Conservation (phyloP, 116 monocot species). For the Dioscorea cayenensis region DNA sequence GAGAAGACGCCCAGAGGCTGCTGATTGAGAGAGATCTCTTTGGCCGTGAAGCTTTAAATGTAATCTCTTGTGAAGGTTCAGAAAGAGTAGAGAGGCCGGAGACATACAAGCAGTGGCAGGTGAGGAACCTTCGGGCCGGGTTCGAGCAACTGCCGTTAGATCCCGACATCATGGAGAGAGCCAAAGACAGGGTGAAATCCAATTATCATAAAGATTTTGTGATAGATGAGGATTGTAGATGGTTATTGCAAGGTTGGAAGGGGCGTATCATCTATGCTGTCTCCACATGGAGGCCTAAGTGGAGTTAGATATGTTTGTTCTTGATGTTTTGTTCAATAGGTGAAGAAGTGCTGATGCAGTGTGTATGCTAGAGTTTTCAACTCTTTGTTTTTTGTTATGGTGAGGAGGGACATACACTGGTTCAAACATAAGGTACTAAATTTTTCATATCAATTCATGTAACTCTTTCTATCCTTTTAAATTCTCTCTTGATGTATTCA, state of each 20-base stretch:
- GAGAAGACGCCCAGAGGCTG: constrained; percentile 45
- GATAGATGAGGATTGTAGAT: constrained; percentile 48
- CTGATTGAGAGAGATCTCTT: constrained; percentile 61
- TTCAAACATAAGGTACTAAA: no score
- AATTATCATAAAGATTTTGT: constrained; percentile 62
- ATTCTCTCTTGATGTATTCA: no score
- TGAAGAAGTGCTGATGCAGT: no score
- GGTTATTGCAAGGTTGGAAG: constrained; percentile 83
- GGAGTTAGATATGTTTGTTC: background rate
- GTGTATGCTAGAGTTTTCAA: no score
- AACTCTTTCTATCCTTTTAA: no score
- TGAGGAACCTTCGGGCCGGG: constrained; percentile 56
- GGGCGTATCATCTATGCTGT: constrained; percentile 53
- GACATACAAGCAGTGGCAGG: constrained; percentile 82
- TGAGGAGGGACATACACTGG: no score
- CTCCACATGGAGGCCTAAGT: constrained; percentile 54
- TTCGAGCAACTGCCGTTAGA: constrained; percentile 43
- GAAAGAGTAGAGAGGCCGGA: constrained; percentile 70
- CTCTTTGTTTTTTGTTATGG: no score
- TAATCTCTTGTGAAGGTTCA: constrained; percentile 61
- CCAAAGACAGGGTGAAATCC: constrained; percentile 27
- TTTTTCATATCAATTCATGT: no score
- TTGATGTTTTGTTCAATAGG: no score
- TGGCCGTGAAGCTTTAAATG: constrained; percentile 55
- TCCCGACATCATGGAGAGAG: constrained; percentile 32